These are phyloP conservation scores for Pichia sp. DNA, from an alignment of 1,139 yeast genomes.

Conservation along the genomic window DNA sequence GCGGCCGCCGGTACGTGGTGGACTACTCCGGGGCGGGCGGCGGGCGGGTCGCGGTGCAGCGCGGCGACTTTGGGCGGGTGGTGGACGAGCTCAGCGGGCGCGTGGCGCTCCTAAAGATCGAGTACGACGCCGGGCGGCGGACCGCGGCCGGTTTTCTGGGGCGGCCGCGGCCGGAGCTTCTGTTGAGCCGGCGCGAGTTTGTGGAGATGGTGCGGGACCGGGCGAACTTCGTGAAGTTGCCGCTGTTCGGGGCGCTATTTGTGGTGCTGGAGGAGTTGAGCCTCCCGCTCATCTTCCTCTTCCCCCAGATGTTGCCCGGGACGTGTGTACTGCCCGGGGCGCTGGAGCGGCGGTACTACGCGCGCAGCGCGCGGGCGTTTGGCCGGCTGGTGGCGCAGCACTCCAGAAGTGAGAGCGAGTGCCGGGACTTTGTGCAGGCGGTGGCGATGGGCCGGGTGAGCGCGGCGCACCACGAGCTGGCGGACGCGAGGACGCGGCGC, in stretches of 20 bases:
- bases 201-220: constrained; percentile 57
- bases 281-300: constrained; percentile 51
- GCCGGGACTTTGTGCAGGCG: not conserved
- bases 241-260: constrained; percentile 56
- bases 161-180: constrained; percentile 29
- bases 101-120: constrained; percentile 23
- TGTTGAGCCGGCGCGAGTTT: constrained; percentile 49
- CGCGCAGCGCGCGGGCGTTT: constrained; percentile 22
- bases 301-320: constrained; percentile 65
- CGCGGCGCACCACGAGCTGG: not conserved
- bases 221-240: constrained; percentile 55
- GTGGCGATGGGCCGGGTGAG: constrained; percentile 4
- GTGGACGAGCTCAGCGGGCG: constrained; percentile 25
- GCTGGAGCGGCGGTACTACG: constrained; percentile 34
- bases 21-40: constrained; percentile 18
- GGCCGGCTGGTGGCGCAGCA: constrained; percentile 17
- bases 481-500: too few species aligned
- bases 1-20: constrained; percentile 23
- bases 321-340: constrained; percentile 59
- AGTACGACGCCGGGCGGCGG: constrained; percentile 24
- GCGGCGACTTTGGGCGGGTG: constrained; percentile 15
- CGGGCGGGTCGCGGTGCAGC: constrained; percentile 17
- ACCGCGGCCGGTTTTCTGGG: not conserved
- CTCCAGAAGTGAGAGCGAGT: not conserved
- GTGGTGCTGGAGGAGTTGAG: constrained; percentile 60